Conservation (phyloP, 2,329 filamentous ascomycete genomes). For the Phialocephala subalpina region DNA sequence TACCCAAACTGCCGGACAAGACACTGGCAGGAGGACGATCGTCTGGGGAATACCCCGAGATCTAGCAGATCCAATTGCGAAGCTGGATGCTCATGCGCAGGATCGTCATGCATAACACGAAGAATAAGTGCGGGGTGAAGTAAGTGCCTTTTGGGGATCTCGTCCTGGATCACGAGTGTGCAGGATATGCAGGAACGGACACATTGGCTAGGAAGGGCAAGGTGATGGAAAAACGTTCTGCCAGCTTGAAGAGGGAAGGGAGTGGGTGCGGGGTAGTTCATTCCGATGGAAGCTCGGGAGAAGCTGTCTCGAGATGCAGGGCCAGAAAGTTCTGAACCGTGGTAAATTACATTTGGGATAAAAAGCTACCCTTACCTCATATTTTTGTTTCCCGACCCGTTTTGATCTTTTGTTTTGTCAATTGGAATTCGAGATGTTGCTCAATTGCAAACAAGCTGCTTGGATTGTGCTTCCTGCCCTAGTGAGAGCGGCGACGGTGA, state of each 20-base stretch:
- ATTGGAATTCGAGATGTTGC: slow-evolving; percentile 21
- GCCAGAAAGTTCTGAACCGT: background rate
- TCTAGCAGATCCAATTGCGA: slow-evolving; percentile 8
- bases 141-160: background rate
- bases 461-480: slow-evolving; percentile 29
- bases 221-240: background rate
- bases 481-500: slow-evolving; percentile 22
- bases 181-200: slow-evolving; percentile 4
- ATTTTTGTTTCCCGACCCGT: background rate
- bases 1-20: background rate
- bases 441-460: slow-evolving; percentile 22
- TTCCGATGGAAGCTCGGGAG: background rate
- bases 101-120: background rate
- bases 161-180: background rate
- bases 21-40: background rate
- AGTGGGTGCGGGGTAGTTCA: background rate
- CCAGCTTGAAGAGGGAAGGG: too few species aligned
- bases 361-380: background rate
- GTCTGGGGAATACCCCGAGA: background rate
- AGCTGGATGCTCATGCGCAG: background rate
- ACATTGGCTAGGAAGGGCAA: background rate
- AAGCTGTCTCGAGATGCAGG: background rate
- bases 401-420: slow-evolving; percentile 1
- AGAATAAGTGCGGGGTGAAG: background rate
- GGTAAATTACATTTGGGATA: slow-evolving; percentile 5